These are phyloP conservation scores for Plectosphaerella cucumerina DNA, from an alignment of 2,329 filamentous ascomycete species.

Conservation along the genomic window DNA sequence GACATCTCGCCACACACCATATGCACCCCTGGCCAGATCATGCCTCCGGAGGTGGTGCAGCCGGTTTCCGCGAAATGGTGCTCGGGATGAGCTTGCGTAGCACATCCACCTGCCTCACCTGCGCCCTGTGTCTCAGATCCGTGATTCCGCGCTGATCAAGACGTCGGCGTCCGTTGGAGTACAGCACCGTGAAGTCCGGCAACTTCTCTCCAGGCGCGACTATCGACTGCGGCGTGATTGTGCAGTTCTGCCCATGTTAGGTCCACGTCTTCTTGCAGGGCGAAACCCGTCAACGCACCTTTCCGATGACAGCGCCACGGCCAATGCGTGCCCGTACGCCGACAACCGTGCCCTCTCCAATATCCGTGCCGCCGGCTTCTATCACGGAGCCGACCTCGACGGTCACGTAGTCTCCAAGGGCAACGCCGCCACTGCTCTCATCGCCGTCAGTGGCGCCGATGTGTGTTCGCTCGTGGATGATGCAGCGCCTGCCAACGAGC, in stretches of 20 bases:
- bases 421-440: constrained; percentile 42
- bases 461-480: constrained; percentile 68
- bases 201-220: constrained; percentile 55
- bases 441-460: constrained; percentile 42
- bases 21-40: too few relatives aligned
- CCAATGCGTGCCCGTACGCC: constrained; percentile 59
- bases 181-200: constrained; percentile 66
- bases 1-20: too few relatives aligned
- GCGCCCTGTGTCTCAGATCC: constrained; percentile 58
- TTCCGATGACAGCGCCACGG: constrained; percentile 57
- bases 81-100: constrained; percentile 63
- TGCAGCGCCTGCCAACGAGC: constrained; percentile 74
- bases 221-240: constrained; percentile 60
- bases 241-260: constrained; percentile 54
- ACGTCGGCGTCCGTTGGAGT: constrained; percentile 57
- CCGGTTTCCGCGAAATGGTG: constrained; percentile 48
- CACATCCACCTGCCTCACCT: constrained; percentile 65
- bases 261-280: background rate
- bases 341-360: constrained; percentile 56
- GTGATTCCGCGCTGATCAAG: constrained; percentile 57
- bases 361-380: constrained; percentile 58
- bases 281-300: constrained; percentile 34
- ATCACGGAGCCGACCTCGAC: constrained; percentile 56
- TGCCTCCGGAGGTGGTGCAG: background rate
- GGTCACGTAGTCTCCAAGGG: constrained; percentile 56